Conservation (phyloP, 2,329 filamentous ascomycete genomes). For the Colletotrichum salicis region DNA sequence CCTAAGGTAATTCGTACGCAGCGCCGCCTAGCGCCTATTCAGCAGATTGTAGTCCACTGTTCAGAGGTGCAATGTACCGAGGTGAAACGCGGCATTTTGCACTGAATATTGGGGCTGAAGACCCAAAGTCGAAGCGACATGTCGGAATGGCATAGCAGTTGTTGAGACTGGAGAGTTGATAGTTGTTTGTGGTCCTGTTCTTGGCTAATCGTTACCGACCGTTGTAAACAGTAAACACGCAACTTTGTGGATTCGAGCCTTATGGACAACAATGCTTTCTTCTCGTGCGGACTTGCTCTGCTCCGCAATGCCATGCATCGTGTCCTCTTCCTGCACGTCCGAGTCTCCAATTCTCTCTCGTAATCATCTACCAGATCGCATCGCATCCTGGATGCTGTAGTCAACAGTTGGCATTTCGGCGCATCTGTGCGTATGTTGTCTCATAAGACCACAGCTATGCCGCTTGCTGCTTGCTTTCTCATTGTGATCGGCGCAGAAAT, state of each 20-base stretch:
- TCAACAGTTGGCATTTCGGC: not conserved
- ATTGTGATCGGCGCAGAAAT: not conserved
- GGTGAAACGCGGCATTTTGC: not conserved
- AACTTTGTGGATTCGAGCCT: not conserved
- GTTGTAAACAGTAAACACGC: not conserved
- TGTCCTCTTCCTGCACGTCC: not conserved
- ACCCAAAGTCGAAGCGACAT: not conserved
- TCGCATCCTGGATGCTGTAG: not conserved
- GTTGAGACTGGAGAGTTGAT: not conserved
- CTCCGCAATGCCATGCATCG: constrained; percentile 12
- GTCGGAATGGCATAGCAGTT: not conserved
- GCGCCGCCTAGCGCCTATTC: not conserved
- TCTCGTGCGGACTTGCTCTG: constrained; percentile 7
- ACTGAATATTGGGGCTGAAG: not conserved
- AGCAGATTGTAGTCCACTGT: not conserved
- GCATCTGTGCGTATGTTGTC: not conserved
- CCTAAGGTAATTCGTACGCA: not conserved
- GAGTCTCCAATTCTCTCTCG: constrained; percentile 5
- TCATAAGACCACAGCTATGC: not conserved
- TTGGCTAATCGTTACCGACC: not conserved
- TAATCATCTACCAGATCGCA: not conserved
- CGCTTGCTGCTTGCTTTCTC: not conserved
- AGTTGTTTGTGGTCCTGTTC: not conserved
- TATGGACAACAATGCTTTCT: not conserved
- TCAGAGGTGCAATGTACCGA: not conserved